These are phyloP conservation scores for Corymbia citriodora DNA, from an alignment of 441 rosid species.

Conservation along the genomic window DNA sequence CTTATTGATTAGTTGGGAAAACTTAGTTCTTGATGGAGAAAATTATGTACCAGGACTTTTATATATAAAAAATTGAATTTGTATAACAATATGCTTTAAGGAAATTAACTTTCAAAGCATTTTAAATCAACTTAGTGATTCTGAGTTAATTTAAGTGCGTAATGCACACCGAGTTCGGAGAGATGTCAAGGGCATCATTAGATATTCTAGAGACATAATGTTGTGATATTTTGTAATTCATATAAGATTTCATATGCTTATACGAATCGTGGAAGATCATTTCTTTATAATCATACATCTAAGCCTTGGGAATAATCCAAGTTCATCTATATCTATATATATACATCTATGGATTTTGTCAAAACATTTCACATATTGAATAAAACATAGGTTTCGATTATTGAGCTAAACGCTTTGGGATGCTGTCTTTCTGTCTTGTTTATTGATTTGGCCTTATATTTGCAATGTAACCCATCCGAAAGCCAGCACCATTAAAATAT, in stretches of 20 bases:
- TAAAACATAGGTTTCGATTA: neutral
- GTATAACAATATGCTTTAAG: neutral
- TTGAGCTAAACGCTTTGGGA: neutral
- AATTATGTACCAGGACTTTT: neutral
- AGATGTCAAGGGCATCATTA: rapidly evolving
- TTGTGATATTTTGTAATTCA: neutral
- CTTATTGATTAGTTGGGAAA: neutral
- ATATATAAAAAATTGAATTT: neutral
- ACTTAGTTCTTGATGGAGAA: neutral
- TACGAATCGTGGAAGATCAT: rapidly evolving
- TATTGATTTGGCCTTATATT: neutral
- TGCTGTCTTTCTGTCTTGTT: neutral
- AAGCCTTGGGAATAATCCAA: no score
- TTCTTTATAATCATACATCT: neutral
- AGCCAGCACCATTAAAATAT: neutral
- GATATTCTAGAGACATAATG: neutral
- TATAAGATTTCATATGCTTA: rapidly evolving
- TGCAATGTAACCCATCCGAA: neutral
- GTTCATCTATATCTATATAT: neutral
- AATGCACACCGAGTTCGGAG: neutral
- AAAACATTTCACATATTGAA: neutral
- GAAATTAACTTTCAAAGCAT: neutral
- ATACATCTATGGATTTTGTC: neutral
- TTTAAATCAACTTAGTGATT: rapidly evolving
- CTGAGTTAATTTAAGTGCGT: neutral